phyloP scores from a whole-genome alignment of 805 yeast species.

The Metschnikowia henanensis region DNA sequence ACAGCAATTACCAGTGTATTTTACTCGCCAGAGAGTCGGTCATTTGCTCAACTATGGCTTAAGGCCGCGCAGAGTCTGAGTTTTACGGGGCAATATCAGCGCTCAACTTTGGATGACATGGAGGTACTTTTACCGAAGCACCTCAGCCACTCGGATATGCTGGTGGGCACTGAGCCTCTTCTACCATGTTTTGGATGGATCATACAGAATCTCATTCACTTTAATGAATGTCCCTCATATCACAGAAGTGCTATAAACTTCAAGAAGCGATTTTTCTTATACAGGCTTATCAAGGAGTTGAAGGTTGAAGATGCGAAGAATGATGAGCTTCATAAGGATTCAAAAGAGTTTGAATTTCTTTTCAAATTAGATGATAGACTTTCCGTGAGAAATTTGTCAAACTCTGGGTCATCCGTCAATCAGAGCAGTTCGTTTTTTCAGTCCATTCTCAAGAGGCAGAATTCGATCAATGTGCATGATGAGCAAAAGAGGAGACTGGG shows the following conservation, averaged over 20 bases:
- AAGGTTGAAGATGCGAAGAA: slow-evolving; percentile 33
- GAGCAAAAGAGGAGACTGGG: slow-evolving; percentile 9
- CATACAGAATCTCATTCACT: slow-evolving; percentile 71
- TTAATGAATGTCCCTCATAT: slow-evolving; percentile 67
- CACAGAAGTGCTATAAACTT: slow-evolving; percentile 72
- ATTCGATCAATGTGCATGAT: slow-evolving; percentile 30
- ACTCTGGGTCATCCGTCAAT: slow-evolving; percentile 33
- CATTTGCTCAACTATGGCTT: slow-evolving; percentile 68
- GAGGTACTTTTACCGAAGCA: slow-evolving; percentile 31
- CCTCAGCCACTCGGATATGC: slow-evolving; percentile 28
- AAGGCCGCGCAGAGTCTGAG: slow-evolving; percentile 43
- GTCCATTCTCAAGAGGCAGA: slow-evolving; percentile 32
- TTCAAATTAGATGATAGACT: slow-evolving; percentile 44
- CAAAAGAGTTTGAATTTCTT: slow-evolving; percentile 52
- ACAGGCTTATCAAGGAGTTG: slow-evolving; percentile 39
- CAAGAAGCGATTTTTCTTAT: slow-evolving; percentile 59
- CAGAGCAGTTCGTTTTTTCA: slow-evolving; percentile 30
- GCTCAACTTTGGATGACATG: slow-evolving; percentile 26
- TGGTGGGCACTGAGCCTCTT: slow-evolving; percentile 43
- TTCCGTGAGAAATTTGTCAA: slow-evolving; percentile 32
- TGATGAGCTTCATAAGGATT: slow-evolving; percentile 27
- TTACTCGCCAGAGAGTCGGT: slow-evolving; percentile 77
- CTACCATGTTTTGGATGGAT: slow-evolving; percentile 95
- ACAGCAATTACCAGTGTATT: slow-evolving; percentile 73
- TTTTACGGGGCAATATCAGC: slow-evolving; percentile 3